Base-by-base conservation (phyloP, 73 alveolate species). In the Paramecium biaurelia region DNA sequence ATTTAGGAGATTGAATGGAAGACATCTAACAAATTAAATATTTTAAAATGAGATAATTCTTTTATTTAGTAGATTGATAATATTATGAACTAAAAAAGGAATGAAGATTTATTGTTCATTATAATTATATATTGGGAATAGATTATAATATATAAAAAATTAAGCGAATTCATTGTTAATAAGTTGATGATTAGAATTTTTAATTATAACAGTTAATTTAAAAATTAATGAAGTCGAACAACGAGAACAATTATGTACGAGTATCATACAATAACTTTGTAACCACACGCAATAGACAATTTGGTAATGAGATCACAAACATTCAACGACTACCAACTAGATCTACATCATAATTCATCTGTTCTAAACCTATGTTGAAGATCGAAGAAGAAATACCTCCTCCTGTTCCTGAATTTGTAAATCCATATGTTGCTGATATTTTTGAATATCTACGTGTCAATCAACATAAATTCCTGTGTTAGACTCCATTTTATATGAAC, bases 401-500 rank as follows among this genome's bases (percentile, higher is more conserved):
- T 4, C 68, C 68, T 18, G 32, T 53, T 53, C 86, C 86, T 28
- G 56, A 72, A 72, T 72, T 72, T 14, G 86, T 72, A 9, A 72
- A 72, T 72, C 58, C 58, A 10, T 72, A 72, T 37, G 86, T 72
- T 14, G 59, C 20, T 72, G 86, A 72, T 15, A 72, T 72, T 3
- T 72, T 72, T 20, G 86, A 72, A 15, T 38, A 72, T 37, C 86
- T 72, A 11, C 32, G 45, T 12, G 38, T 38, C 8, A 72, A 72
- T 72, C 58, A 72, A 38, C 58, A 72, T 37, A 72, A 72, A 38
- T 72, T 10, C 26, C 2, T 72, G 32, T 72, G 86, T 35, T 72
- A 32, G 24, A 72, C 86, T 72, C 86, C 86, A 72, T 72, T 35
- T 72, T 72, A 72, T 23, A 72, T 72, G 86, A 72, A 72, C 58